Evolutionary conservation across 78 protist genomes (phyloP), one percentile per base, ranked within the genome.

Genomic region (Dictyostelium capitatum): DNA sequence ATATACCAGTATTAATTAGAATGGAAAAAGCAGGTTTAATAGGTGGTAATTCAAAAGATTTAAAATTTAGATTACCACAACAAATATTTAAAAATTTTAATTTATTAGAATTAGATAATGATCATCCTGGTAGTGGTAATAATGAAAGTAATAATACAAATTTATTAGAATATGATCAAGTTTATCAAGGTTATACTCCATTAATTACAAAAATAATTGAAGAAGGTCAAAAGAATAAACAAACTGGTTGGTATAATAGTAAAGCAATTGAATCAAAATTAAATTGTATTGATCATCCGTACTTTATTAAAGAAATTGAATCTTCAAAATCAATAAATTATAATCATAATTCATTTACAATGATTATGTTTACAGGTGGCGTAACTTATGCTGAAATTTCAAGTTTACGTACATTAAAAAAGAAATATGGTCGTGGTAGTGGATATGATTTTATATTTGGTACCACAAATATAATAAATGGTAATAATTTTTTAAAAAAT

Each of bases 401-500:
- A 12, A 48, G 64, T 28, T 25, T 75, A 10, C 19, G 81, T 48
- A 43, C 56, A 12, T 46, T 75, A 48, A 75, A 75, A 10, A 75
- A 75, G 2, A 75, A 48, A n/a, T 75, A 75, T 50, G 81, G 81
- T 0, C 23, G 62, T 28, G 81, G 81, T 14, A 14, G 14, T 48
- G 47, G 28, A 2, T 75, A 48, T 25, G 81, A 75, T 48, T 75
- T 75, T 25, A 43, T 75, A 23, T 75, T 75, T 48, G 59, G 48
- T 19, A 75, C 81, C 3, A 75, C 81, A 4, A 48, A 30, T 50
- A 25, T 75, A 14, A 48, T 48, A 48, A 75, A 75, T 75, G 62
- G 81, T 20, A 54, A 32, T 25, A 75, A 48, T 75, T 75, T 75
- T 48, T 75, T 75, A 75, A 75, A 48, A 14, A 75, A 50, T 50